Conservation (phyloP, 257 asterid genomes). For the Salvia splendens region DNA sequence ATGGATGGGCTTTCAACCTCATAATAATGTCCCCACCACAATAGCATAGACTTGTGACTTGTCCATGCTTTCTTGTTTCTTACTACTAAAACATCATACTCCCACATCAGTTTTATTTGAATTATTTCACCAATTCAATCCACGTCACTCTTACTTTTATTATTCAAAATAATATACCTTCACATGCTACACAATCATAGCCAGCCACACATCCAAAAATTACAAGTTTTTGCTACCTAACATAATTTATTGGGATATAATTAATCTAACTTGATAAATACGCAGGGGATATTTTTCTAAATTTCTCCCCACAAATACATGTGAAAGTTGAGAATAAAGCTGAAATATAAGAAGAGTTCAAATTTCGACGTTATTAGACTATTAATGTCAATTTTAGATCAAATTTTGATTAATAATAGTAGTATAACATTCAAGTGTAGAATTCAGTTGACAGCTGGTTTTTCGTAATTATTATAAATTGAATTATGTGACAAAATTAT, state of each 20-base stretch:
- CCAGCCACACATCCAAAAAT: conserved; percentile 27
- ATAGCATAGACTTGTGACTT: conserved; percentile 22
- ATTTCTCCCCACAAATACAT: too few relatives aligned
- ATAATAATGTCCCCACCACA: conserved; percentile 23
- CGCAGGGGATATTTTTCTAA: too few relatives aligned
- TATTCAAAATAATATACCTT: conserved; percentile 3
- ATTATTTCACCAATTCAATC: conserved; percentile 14
- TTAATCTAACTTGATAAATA: too few relatives aligned
- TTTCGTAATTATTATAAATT: too few relatives aligned
- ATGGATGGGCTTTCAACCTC: neutral
- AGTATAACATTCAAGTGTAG: too few relatives aligned
- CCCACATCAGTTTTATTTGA: neutral
- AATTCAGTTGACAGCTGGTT: too few relatives aligned
- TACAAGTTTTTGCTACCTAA: conserved; percentile 1
- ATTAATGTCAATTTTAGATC: too few relatives aligned
- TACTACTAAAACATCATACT: conserved; percentile 29
- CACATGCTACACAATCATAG: conserved; percentile 33
- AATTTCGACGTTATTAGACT: too few relatives aligned
- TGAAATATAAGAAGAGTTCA: too few relatives aligned
- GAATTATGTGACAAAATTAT: too few relatives aligned
- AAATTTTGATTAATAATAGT: too few relatives aligned
- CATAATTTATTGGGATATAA: neutral
- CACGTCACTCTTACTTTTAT: conserved; percentile 16
- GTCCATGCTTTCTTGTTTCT: conserved; percentile 36
- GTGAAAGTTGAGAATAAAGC: too few relatives aligned